phyloP scores from a whole-genome alignment of 306 rosid genomes.

The Prunus dulcis region DNA sequence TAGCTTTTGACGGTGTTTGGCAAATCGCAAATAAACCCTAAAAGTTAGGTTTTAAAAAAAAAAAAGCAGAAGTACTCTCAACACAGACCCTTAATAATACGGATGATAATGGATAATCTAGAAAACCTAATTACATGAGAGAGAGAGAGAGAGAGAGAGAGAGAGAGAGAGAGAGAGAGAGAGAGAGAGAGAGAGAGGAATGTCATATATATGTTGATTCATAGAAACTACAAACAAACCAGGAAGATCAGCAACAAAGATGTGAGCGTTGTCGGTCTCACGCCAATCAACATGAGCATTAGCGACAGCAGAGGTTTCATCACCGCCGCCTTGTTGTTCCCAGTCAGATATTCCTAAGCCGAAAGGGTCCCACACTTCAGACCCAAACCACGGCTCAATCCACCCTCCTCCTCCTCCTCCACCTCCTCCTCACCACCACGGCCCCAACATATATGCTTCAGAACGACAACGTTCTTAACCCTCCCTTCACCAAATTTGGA shows the following conservation, averaged over 20 bases:
- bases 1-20: no score
- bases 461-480: no score
- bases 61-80: no score
- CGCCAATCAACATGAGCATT: conserved; percentile 32
- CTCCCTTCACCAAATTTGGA: no score
- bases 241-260: conserved; percentile 34
- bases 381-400: not conserved
- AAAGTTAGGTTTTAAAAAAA: no score
- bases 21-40: no score
- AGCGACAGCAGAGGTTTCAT: conserved; percentile 18
- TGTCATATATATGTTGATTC: no score
- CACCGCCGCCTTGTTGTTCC: not conserved
- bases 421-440: conserved; percentile 12
- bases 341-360: not conserved
- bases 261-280: conserved; percentile 26
- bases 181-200: not conserved
- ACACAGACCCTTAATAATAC: no score
- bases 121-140: no score
- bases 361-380: conserved; percentile 18
- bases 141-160: no score
- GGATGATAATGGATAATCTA: no score
- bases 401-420: not conserved
- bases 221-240: conserved; percentile 5
- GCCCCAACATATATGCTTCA: not conserved
- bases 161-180: no score